Base-by-base conservation (phyloP, 2,329 filamentous ascomycete genomes). In the Chrysoporthe puriensis region DNA sequence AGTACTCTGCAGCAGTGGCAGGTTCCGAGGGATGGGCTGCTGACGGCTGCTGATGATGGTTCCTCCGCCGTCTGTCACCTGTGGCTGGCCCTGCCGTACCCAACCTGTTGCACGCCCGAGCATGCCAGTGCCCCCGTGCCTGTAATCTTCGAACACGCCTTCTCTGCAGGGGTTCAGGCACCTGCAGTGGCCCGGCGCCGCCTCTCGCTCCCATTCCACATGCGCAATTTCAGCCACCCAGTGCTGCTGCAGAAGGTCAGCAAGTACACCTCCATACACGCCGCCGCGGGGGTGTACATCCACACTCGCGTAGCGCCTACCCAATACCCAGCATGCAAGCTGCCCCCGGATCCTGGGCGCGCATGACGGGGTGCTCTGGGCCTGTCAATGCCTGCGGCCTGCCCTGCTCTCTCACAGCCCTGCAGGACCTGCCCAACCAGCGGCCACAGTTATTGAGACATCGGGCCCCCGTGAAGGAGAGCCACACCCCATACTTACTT, bases 91-190 rank as follows among this genome's bases (percentile, higher is more conserved):
- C 21, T 50, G 7, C 48, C 2, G 21, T 21, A 21, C 48, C 48
- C 14, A 21, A 13, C 13, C 48, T 50, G 48, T 11, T 21, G 48
- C 48, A 32, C 26, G 48, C 21, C 21, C 21, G 14, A 63, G 61
- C 54, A 63, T 63, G 61, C 40, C 61, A 63, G 11, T 56, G 26
- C 52, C 56, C 42, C 50, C 62, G 44, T 54, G 44, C 64, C 68
- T 62, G 56, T 67, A 54, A 62, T 43, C 66, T 61, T 63, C 56
- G 60, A 46, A 66, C 67, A 67, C 67, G 65, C 64, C 44, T 67
- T 43, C 57, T 42, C 57, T 59, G 60, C 60, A 59, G 63, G 58
- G 57, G 26, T 36, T 2, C 5, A 56, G 44, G 56, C 65, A 36
- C 54, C 48, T 61, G 65, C 65, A 67, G 63, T 67, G 61, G 65